phyloP scores from a whole-genome alignment of 768 basidiomycete genomes.

The Podaxis sp. region DNA sequence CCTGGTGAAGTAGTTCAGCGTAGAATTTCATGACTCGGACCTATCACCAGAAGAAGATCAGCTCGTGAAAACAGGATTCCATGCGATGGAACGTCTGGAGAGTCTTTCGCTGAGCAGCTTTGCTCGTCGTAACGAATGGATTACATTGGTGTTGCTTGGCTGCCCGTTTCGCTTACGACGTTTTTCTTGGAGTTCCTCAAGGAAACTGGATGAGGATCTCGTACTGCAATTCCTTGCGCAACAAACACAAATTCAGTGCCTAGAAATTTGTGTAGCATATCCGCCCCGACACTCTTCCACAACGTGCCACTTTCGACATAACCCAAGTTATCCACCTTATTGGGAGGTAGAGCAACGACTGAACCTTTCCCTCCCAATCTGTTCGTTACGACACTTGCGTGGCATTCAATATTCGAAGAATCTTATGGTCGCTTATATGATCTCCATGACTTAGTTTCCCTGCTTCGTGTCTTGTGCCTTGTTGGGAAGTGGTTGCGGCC shows the following conservation, averaged over 20 bases:
- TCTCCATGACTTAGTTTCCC: not conserved
- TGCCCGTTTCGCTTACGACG: not conserved
- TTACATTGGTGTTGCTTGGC: not conserved
- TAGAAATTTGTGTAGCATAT: not conserved
- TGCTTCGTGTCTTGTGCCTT: not conserved
- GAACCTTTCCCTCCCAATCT: not conserved
- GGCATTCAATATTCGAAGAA: not conserved
- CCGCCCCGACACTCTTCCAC: not conserved
- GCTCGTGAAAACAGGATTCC: not conserved
- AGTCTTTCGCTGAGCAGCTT: not conserved
- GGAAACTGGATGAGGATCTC: not conserved
- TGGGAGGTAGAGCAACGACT: not conserved
- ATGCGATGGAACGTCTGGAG: not conserved
- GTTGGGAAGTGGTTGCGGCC: not conserved
- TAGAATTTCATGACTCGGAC: not conserved
- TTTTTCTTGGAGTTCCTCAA: not conserved
- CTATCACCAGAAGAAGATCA: not conserved
- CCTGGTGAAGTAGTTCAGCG: not conserved
- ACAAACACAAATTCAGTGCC: not conserved
- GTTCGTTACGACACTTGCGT: not conserved
- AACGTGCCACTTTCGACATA: not conserved
- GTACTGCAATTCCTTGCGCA: not conserved
- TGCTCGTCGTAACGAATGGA: not conserved
- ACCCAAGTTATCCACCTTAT: not conserved
- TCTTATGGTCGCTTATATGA: not conserved